phyloP scores from a whole-genome alignment of 768 basidiomycete species.

The Kwoniella botswanensis region DNA sequence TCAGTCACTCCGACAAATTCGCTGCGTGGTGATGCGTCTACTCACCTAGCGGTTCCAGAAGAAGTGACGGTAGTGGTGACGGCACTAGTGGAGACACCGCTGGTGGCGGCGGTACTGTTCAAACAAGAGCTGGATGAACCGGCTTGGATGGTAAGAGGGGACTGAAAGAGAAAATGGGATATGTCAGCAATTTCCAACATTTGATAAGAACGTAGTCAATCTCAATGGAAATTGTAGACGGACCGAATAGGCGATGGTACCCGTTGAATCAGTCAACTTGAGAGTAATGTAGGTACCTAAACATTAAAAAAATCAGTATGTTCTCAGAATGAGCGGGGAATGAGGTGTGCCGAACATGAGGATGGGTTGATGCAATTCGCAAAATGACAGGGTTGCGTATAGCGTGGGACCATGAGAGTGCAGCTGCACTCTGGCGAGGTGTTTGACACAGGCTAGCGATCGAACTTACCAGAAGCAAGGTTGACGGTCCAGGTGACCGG shows the following conservation, averaged over 20 bases:
- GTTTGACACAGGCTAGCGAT: too few relatives aligned
- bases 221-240: conserved; percentile 24
- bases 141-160: conserved; percentile 36
- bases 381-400: too few relatives aligned
- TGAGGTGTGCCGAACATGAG: background rate
- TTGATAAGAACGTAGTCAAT: too few relatives aligned
- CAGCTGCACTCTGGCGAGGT: too few relatives aligned
- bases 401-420: too few relatives aligned
- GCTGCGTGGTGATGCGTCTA: background rate
- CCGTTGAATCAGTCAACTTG: conserved; percentile 68
- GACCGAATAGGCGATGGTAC: conserved; percentile 57
- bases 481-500: conserved; percentile 54
- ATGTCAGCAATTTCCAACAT: background rate
- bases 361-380: too few relatives aligned
- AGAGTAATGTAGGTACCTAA: conserved; percentile 67
- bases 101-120: conserved; percentile 38
- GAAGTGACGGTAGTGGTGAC: conserved; percentile 41
- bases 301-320: conserved; percentile 1
- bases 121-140: conserved; percentile 48
- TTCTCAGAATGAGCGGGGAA: background rate
- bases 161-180: background rate
- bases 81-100: conserved; percentile 32
- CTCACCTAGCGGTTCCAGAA: conserved; percentile 30
- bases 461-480: conserved; percentile 39
- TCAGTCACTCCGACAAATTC: background rate